Evolutionary conservation across 116 monocot species (phyloP), one percentile per base, ranked within the genome.

Genomic region (Posidonia oceanica): DNA sequence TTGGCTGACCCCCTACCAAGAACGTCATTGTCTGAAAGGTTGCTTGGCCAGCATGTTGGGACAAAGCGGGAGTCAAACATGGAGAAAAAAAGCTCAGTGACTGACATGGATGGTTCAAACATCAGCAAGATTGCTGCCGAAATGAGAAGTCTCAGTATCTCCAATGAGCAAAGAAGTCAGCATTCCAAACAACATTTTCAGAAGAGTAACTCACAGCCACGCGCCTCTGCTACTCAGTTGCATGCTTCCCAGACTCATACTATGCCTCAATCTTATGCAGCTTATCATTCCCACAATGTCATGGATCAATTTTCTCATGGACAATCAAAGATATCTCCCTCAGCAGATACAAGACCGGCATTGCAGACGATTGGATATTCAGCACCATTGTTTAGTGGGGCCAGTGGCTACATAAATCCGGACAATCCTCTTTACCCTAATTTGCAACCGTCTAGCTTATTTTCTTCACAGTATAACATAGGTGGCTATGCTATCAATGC

Each of bases 401-500:
- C 86, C 57, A 75, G 71, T 75, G 71, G 84, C 66, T 85, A 84
- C 79, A 41, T 69, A 8, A 41, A 66, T 40, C 38, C 73, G 36
- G 85, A 83, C 60, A 70, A 70, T 63, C 70, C 73, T 54, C 83
- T 75, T 73, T 82, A 82, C 48, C 60, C 84, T 29, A 89, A 83
- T 77, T 16, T 87, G 65, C 88, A 86, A 54, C 74, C 86, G 3
- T 78, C 86, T 70, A 76, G 66, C 72, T 58, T 85, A 54, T 82
- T 87, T 70, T 16, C 74, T 72, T 79, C 85, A 4, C 81, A 83
- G 51, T 87, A 73, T 42, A 66, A 73, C 71, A 21, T 85, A 38
- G 73, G 83, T 70, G 83, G 80, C 56, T 87, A 88, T 75, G 68
- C 91, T 20, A 20, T 83, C 36, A 89, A 75, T 75, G 37, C 84